A percentile compares a stretch with the other conserved stretches of the same genome.
These are phyloP conservation scores for Podila epigama DNA, from an alignment of 192 early-diverging fungal genomes.

Conservation along the genomic window DNA sequence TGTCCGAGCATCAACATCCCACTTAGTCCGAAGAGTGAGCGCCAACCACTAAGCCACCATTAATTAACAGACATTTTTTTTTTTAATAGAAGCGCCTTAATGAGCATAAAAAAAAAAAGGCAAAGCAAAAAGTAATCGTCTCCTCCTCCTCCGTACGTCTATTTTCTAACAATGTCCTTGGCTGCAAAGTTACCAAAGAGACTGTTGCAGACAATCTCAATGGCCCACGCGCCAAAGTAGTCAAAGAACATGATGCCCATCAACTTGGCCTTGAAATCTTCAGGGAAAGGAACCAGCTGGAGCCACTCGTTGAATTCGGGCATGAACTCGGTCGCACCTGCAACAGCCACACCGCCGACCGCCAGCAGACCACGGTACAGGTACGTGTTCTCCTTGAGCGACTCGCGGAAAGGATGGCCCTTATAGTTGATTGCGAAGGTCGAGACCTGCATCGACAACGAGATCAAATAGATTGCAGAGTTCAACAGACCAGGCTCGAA, in stretches of 20 bases:
- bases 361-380: constrained; percentile 87
- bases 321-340: constrained; percentile 89
- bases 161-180: constrained; percentile 71
- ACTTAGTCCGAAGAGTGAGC: too few species aligned
- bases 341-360: constrained; percentile 86
- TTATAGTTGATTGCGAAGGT: constrained; percentile 99
- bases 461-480: constrained; percentile 94
- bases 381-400: constrained; percentile 90
- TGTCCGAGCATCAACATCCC: too few species aligned
- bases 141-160: constrained; percentile 1
- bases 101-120: background rate
- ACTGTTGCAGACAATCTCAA: constrained; percentile 79
- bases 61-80: too few species aligned
- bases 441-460: constrained; percentile 97
- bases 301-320: constrained; percentile 90
- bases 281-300: constrained; percentile 91
- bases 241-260: constrained; percentile 88
- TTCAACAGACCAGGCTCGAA: constrained; percentile 97
- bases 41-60: too few species aligned
- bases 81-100: too few species aligned
- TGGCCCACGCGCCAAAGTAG: constrained; percentile 80
- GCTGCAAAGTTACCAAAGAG: constrained; percentile 93
- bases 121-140: background rate
- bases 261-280: constrained; percentile 82
- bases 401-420: constrained; percentile 96